Evolutionary conservation across 306 rosid genomes (phyloP).

Genomic region (Dicorynia guianensis): DNA sequence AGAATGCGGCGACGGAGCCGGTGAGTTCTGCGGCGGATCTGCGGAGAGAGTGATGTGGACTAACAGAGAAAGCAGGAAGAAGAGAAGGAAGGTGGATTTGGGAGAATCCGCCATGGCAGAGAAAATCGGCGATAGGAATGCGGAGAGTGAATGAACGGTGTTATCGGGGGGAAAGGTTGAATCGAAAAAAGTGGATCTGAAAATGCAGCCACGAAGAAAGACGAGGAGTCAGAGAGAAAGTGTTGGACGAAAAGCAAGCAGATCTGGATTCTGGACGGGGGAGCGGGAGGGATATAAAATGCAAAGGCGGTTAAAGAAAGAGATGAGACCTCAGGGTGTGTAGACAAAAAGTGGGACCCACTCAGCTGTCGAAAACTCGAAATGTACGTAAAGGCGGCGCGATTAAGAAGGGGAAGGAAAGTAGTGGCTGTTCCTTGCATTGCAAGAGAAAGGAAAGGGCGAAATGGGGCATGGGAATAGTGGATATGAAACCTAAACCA

Average conservation of each 20-base stretch:
- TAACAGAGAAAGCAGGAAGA: conserved; percentile 41
- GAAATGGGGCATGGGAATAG: too few relatives aligned
- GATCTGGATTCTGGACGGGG: conserved; percentile 47
- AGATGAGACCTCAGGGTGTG: conserved; percentile 29
- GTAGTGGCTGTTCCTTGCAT: too few relatives aligned
- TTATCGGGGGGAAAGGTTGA: not conserved
- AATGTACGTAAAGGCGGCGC: not conserved
- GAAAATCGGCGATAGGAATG: not conserved
- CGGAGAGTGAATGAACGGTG: not conserved
- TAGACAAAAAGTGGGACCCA: too few relatives aligned
- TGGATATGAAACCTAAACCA: not conserved
- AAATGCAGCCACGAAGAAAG: conserved; percentile 17
- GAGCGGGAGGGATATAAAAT: not conserved
- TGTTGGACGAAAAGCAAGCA: conserved; percentile 23
- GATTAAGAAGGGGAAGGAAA: not conserved
- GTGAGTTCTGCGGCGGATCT: conserved; percentile 45
- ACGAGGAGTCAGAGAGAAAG: not conserved
- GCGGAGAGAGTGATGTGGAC: conserved; percentile 40
- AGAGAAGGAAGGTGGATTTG: conserved; percentile 36
- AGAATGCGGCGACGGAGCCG: conserved; percentile 40
- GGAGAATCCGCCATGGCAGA: conserved; percentile 56
- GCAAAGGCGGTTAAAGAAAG: conserved; percentile 34
- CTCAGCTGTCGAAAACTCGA: too few relatives aligned
- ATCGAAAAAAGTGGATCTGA: conserved; percentile 53
- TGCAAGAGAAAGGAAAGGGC: too few relatives aligned